Base-by-base conservation (phyloP, 1,284 basidiomycete species). In the Puccinia brachypodii region DNA sequence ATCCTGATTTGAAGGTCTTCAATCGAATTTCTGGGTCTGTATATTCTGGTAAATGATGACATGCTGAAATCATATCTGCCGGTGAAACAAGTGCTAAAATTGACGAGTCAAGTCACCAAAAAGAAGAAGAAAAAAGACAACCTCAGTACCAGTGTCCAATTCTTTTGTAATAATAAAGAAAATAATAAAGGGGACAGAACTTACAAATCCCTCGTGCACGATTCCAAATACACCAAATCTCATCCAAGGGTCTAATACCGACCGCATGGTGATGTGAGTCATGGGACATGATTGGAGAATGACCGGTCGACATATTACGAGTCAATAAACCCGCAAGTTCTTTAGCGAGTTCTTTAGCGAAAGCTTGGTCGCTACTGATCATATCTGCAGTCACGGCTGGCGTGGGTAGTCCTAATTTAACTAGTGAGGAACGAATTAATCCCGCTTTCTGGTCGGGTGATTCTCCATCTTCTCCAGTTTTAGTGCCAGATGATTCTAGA, bases 201-300 rank as follows among this genome's bases (percentile, higher is more conserved):
- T 86, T 85, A 95, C 95, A 92, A 74, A 98, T 92, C 73, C 96
- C 96, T 82, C 96, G 88, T 1, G 94, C 95, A 75, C 96, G 91
- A 87, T 98, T 98, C 96, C 96, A 99, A 0, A 93, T 90, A 62
- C 95, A 95, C 96, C 96, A 99, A 0, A 95, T 92, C 86, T 98
- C 95, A 86, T 99, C 96, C 25, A 98, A 88, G 0, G 92, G 93
- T 31, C 98, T 89, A 22, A 98, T 90, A 0, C 94, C 95, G 62
- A 85, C 58, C 82, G 77, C 85, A 83, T 84, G 77, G 28, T 76
- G 76, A n/a, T 47, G 42, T 66, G 82, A 58, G 33, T 44, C 3
- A 31, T 72, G 60, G 14, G 22, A 56, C 19, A 76, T 73, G 28
- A 75, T 28, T 64, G 85, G 50, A 83, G 83, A 56, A 85, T 84